phyloP scores from a whole-genome alignment of 192 early-diverging fungal species.

The Linnemannia hyalina region DNA sequence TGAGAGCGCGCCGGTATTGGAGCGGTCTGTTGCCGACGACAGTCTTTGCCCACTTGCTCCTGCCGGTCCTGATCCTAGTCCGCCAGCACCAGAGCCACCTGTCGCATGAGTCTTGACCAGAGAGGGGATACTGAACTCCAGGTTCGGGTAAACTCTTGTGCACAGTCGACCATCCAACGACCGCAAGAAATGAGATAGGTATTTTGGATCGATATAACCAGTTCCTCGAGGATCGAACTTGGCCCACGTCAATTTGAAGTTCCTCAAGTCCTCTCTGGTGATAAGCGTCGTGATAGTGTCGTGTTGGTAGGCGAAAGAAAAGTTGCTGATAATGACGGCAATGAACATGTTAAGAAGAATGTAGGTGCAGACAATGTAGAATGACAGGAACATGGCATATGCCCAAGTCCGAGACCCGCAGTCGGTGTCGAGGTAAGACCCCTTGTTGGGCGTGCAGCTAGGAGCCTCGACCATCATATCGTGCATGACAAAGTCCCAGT shows the following conservation, averaged over 20 bases:
- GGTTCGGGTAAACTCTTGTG: conserved; percentile 33
- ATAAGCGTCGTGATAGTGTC: conserved; percentile 66
- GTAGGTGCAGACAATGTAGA: conserved; percentile 74
- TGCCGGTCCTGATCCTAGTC: neutral
- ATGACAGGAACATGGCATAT: conserved; percentile 68
- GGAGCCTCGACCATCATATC: conserved; percentile 68
- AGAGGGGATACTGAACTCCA: conserved; percentile 24
- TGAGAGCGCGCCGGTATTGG: neutral
- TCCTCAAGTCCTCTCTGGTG: conserved; percentile 69
- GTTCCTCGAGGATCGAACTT: conserved; percentile 63
- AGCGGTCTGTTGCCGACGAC: neutral
- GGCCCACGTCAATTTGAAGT: conserved; percentile 69
- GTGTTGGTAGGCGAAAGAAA: conserved; percentile 72
- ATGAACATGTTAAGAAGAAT: conserved; percentile 72
- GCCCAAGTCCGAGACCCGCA: conserved; percentile 68
- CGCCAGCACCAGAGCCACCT: neutral
- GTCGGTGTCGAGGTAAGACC: conserved; percentile 61
- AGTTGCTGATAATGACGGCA: conserved; percentile 72
- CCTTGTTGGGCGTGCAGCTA: conserved; percentile 55
- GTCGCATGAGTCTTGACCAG: conserved; percentile 28
- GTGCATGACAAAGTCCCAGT: conserved; percentile 74
- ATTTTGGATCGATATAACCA: conserved; percentile 62
- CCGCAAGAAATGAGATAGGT: conserved; percentile 62
- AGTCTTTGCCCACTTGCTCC: neutral
- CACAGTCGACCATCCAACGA: conserved; percentile 44